Percentiles rank a stretch among this genome's conserved stretches.
Evolutionary conservation across 2,329 filamentous ascomycete species (phyloP).

Genomic region (Talaromyces amestolkiae): DNA sequence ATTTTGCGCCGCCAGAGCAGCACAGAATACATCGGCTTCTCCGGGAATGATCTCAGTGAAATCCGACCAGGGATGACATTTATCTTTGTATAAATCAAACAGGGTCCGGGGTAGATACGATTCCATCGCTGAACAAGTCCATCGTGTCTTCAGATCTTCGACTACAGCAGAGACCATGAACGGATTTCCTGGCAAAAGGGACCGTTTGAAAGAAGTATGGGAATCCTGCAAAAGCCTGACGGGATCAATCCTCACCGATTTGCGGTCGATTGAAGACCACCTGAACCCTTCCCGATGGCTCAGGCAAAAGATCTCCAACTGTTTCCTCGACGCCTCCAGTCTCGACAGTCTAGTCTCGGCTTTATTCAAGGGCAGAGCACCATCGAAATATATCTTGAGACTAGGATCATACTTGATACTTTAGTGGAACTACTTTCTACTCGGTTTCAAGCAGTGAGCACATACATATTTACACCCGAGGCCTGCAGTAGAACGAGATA

Average conservation of each 20-base stretch:
- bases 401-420: slow-evolving; percentile 40
- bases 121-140: slow-evolving; percentile 30
- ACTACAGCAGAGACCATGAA: slow-evolving; percentile 78
- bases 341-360: slow-evolving; percentile 60
- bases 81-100: slow-evolving; percentile 25
- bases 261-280: slow-evolving; percentile 4
- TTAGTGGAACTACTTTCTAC: background rate
- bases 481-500: slow-evolving; percentile 63
- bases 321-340: slow-evolving; percentile 56
- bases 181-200: slow-evolving; percentile 52
- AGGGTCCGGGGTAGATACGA: slow-evolving; percentile 19
- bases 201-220: slow-evolving; percentile 27
- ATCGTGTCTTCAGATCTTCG: slow-evolving; percentile 61
- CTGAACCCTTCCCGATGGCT: slow-evolving; percentile 32
- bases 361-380: slow-evolving; percentile 70
- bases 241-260: slow-evolving; percentile 19
- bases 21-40: slow-evolving; percentile 83
- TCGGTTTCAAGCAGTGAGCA: slow-evolving; percentile 20
- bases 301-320: slow-evolving; percentile 53
- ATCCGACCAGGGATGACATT: slow-evolving; percentile 34
- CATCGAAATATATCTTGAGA: slow-evolving; percentile 79
- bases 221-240: slow-evolving; percentile 30
- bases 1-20: slow-evolving; percentile 55
- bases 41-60: slow-evolving; percentile 66
- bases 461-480: slow-evolving; percentile 63